Evolutionary conservation across 441 rosid genomes (phyloP), one percentile per base, ranked within the genome.

Genomic region (Euphorbia schlechtendalii): DNA sequence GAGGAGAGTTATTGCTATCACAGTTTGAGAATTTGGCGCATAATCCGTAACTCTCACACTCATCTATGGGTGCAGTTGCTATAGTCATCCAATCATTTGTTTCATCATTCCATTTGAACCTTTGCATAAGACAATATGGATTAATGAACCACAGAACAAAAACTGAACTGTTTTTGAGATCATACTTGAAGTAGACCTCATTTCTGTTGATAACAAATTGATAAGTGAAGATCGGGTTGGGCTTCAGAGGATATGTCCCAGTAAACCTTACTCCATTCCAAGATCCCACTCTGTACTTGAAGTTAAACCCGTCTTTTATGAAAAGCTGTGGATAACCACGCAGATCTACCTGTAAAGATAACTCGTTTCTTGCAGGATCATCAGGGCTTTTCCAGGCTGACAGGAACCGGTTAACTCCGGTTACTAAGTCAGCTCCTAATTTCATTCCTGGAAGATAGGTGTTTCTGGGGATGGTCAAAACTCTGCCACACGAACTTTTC

Each of bases 301-400:
- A 58, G 2, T 6, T 17, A 21, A 51, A 68, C 36, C 46, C 65
- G 22, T 66, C 66, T 74, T 55, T 66, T 3, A 85, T 6, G 48
- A 78, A 72, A 9, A 41, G 3, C 60, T 84, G 87, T 1, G 93
- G 90, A 63, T 36, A 36, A 8, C 41, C 41, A 11, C 41, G 10
- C 1, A 36, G 41, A 36, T 36, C 41, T 36, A 36, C 15, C 54
- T 66, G 57, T 34, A 74, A 77, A 20, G 78, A 48, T 52, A 12
- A 92, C 48, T 78, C 76, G 17, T 95, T 93, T 9, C 63, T 68
- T 10, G 86, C 78, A 61, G 93, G 98, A 64, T 87, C 91, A 28
- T 27, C 68, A 0, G 48, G 66, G 30, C 89, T 81, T 68, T 63
- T 86, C 96, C 96, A 89, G 0, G 93, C 79, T 40, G 72, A 66